These are phyloP conservation scores for Bruguiera hainesii DNA, from an alignment of 441 rosid genomes.

Conservation along the genomic window DNA sequence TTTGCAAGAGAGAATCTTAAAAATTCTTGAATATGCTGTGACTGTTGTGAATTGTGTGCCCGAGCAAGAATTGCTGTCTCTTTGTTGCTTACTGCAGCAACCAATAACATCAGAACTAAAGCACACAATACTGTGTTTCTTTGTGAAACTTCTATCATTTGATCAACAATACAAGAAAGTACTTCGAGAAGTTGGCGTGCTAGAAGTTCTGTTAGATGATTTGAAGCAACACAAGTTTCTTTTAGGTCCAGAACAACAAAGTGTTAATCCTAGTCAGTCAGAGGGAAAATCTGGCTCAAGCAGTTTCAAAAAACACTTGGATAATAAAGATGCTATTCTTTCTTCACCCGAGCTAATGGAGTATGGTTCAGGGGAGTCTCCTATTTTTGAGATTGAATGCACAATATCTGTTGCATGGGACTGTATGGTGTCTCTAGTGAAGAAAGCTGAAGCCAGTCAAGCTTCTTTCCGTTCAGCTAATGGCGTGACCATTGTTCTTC, in stretches of 20 bases:
- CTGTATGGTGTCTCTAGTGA: conserved; percentile 87
- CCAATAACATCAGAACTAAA: conserved; percentile 85
- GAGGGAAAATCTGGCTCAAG: conserved; percentile 74
- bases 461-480: conserved; percentile 86
- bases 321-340: conserved; percentile 77
- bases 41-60: conserved; percentile 99
- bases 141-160: conserved; percentile 95
- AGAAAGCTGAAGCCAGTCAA: conserved; percentile 97
- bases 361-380: conserved; percentile 69
- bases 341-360: conserved; percentile 91
- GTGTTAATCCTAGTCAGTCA: conserved; percentile 39
- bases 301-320: conserved; percentile 88
- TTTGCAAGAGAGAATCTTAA: conserved; percentile 92
- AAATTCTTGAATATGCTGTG: conserved; percentile 99
- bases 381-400: conserved; percentile 84
- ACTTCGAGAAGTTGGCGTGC: conserved; percentile 96
- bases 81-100: conserved; percentile 99
- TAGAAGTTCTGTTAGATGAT: conserved; percentile 95
- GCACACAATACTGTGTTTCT: conserved; percentile 91
- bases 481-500: conserved; percentile 87
- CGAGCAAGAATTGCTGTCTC: conserved; percentile 97
- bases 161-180: conserved; percentile 99
- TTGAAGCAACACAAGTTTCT: conserved; percentile 96
- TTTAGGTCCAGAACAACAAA: conserved; percentile 64
- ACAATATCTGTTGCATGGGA: conserved; percentile 96